Base-by-base conservation (phyloP, 2,329 filamentous ascomycete species). In the Ophiostoma fasciatum region DNA sequence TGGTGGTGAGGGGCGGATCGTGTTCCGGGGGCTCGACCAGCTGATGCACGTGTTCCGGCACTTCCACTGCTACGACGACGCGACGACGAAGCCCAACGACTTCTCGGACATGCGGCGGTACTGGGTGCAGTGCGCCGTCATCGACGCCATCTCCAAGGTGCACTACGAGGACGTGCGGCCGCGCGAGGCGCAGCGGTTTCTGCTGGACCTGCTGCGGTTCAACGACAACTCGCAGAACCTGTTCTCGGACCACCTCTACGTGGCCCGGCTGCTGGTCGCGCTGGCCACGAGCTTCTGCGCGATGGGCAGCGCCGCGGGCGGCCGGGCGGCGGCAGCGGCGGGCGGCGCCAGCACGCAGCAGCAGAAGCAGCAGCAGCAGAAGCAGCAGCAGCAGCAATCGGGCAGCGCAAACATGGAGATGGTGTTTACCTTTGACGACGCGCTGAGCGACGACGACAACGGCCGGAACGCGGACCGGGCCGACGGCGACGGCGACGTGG, bases 181-280 rank as follows among this genome's bases (percentile, higher is more conserved):
- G 0, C 65, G 78, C 49, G 66, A 77, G 35, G 84, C 84, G 5
- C 82, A 87, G 39, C 71, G 73, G 27, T 93, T 94, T 54, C 71
- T 98, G 32, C 71, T 93, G 17, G 85, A 94, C 47, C 82, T 92
- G 51, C 64, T 98, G 23, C 78, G 82, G 33, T 88, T 85, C 60
- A 98, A 98, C 51, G 87, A 98, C 57, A 98, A 98, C 51, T 78
- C 81, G 3, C 79, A 82, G 41, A 98, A 98, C 48, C 59, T 78
- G 33, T 92, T 74, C 51, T 94, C 87, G 5, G 92, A 98, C 49
- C 79, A 87, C 43, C 77, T 82, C 49, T 98, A 94, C 51, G 74
- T 98, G 36, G 76, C 84, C 7, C 80, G 70, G 17, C 65, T 98
- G 18, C 80, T 98, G 8, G 62, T 66, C 28, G 65, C 68, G 0